Evolutionary conservation across 805 yeast genomes (phyloP), one percentile per base, ranked within the genome.

Genomic region (Osmozyma mogii): DNA sequence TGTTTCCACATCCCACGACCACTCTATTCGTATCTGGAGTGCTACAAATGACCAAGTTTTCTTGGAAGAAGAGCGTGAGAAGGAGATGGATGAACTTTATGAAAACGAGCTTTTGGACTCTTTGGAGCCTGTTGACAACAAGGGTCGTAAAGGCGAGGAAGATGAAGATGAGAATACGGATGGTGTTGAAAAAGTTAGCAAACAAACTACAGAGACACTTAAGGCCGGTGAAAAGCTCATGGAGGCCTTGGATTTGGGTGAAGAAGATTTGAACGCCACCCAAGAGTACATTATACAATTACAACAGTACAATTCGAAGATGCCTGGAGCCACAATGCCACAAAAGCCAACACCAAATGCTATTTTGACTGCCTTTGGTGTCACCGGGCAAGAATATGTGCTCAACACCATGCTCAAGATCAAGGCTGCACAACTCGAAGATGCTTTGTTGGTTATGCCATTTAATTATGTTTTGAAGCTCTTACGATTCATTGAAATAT

Each of bases 31-130:
- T 52, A 57, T 88, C n/a, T 92, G 98, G 98, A 71, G 70, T 36
- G 87, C 85, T 52, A 83, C 94, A 4, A 92, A 83, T 31, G 98
- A 92, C 52, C 88, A 89, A 44, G 92, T 92, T n/a, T 92, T 92
- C 52, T 58, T 92, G 36, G 96, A 92, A 55, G 99, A 92, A 65
- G 98, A 92, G 60, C 70, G 92, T 35, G 99, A 92, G 52, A 84
- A 81, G 55, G 98, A 92, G 55, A 67, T 87, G 72, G 98, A 92
- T 52, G 95, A 88, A 54, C 61, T 78, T 33, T 85, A 88, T 49
- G 97, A 92, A 50, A 69, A 73, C n/a, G 82, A 80, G 6, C 61
- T 92, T 25, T 64, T 87, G 29, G 75, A 71, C 10, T 75, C 88
- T 4, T 57, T 85, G 25, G 95, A 84, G 46, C 73, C 68, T 22